Conservation (phyloP, 495 filamentous ascomycete genomes). For the Clavariopsis aquatica region DNA sequence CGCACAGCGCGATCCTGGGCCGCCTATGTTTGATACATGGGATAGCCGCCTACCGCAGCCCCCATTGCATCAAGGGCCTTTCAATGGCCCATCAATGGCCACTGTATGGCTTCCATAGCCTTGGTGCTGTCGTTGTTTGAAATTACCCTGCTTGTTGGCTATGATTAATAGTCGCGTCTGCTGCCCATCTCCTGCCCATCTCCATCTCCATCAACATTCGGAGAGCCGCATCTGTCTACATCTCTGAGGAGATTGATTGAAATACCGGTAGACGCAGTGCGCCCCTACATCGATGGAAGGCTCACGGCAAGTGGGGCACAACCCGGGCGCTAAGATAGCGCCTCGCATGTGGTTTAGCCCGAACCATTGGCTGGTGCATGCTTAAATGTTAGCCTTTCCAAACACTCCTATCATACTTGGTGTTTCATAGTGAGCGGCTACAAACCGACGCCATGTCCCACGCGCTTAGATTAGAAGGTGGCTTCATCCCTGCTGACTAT, state of each 20-base stretch:
- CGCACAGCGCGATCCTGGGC: not conserved
- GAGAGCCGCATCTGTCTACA: not conserved
- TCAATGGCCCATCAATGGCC: not conserved
- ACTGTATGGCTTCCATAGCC: not conserved
- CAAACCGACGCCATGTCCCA: no score
- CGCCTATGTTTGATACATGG: not conserved
- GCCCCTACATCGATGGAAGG: not conserved
- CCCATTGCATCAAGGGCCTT: not conserved
- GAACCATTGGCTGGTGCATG: not conserved
- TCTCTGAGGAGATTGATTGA: not conserved
- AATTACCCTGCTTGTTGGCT: no score
- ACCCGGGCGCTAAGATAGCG: not conserved
- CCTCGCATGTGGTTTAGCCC: not conserved
- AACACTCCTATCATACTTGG: not conserved
- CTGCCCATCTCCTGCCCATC: not conserved
- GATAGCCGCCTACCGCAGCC: not conserved
- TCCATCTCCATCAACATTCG: not conserved
- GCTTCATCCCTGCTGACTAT: no score
- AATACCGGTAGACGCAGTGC: not conserved
- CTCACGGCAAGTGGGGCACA: not conserved
- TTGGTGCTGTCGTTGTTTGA: not conserved
- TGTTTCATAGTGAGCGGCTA: not conserved
- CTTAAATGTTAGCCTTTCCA: not conserved
- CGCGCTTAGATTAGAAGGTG: no score
- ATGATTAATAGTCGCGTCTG: no score